phyloP scores from a whole-genome alignment of 345 rosid genomes.

The Salix brachista region DNA sequence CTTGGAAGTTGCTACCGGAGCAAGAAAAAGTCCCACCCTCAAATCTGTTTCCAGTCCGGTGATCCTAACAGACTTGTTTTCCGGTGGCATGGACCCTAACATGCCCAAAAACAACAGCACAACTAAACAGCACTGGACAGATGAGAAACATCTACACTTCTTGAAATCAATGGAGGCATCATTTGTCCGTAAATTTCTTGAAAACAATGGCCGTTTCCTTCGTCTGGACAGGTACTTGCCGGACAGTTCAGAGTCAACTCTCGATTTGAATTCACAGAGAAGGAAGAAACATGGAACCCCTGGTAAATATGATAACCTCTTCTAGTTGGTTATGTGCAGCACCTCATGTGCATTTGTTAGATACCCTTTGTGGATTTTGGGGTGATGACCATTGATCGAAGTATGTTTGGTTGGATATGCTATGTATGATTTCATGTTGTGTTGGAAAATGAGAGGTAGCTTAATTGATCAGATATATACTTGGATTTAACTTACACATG shows the following conservation, averaged over 20 bases:
- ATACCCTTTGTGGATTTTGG: not conserved
- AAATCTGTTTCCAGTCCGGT: not conserved
- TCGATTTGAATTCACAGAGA: constrained; percentile 31
- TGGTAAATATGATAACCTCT: not conserved
- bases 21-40: not conserved
- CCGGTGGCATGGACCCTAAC: constrained; percentile 11
- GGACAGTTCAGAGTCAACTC: constrained; percentile 45
- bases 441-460: not conserved
- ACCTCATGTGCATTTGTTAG: not conserved
- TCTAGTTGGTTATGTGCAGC: not conserved
- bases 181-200: constrained; percentile 40
- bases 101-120: not conserved
- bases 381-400: not conserved
- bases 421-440: not conserved
- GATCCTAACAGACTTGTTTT: not conserved
- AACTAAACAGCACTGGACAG: constrained; percentile 33
- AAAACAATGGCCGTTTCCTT: constrained; percentile 19
- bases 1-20: not conserved
- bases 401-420: not conserved
- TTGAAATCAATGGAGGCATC: constrained; percentile 44
- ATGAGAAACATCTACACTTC: constrained; percentile 47
- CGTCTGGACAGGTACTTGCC: constrained; percentile 49
- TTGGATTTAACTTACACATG: not conserved
- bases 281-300: constrained; percentile 16
- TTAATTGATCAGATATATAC: not conserved